These are phyloP conservation scores for Mortierella sp. DNA, from an alignment of 371 early-diverging fungal genomes.

Conservation along the genomic window DNA sequence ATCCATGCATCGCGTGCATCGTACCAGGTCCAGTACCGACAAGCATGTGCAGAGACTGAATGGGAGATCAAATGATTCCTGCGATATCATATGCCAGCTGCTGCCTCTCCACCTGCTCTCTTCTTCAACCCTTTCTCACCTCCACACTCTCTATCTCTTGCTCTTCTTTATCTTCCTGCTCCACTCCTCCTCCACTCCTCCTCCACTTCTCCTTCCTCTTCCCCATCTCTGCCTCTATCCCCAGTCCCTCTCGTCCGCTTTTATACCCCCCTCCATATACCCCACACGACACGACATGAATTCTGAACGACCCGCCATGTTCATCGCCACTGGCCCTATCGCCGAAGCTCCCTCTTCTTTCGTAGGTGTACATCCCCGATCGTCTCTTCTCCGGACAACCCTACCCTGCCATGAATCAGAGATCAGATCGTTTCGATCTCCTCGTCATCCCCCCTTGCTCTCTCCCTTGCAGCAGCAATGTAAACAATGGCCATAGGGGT, in stretches of 20 bases:
- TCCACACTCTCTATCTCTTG: slow-evolving; percentile 3
- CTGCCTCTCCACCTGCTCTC: not conserved
- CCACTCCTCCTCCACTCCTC: not conserved
- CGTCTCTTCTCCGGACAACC: too few species aligned
- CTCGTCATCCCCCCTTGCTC: too few species aligned
- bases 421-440: too few species aligned
- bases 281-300: slow-evolving; percentile 1
- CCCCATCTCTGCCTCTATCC: slow-evolving; percentile 4
- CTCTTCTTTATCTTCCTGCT: not conserved
- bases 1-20: too few species aligned
- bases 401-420: too few species aligned
- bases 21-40: too few species aligned
- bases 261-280: not conserved
- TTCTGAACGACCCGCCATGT: slow-evolving; percentile 11
- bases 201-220: not conserved
- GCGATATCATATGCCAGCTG: not conserved
- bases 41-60: too few species aligned
- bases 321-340: slow-evolving; percentile 15
- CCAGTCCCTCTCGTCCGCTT: not conserved
- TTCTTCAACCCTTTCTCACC: too few species aligned
- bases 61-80: too few species aligned
- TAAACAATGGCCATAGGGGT: too few species aligned
- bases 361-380: slow-evolving; percentile 1
- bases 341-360: not conserved
- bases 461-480: too few species aligned